Conservation (phyloP, 2,329 filamentous ascomycete genomes). For the Aspergillus puulaauensis region DNA sequence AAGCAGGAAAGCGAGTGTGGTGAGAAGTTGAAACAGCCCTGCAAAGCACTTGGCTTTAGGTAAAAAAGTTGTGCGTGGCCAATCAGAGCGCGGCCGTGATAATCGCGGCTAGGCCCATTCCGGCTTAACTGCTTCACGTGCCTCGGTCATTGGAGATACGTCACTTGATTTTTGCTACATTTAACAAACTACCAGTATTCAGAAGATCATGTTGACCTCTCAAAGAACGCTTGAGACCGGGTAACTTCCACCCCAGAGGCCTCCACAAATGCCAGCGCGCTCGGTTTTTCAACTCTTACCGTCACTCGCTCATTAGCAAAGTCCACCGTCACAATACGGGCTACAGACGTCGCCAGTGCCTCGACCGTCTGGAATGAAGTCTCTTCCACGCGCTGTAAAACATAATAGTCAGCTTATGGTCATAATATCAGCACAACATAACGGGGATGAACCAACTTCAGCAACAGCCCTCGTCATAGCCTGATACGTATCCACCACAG, state of each 20-base stretch:
- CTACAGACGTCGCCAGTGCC: constrained; percentile 50
- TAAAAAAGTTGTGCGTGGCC: constrained; percentile 2
- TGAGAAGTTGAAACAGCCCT: constrained; percentile 1
- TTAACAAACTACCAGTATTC: background rate
- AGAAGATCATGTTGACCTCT: constrained; percentile 10
- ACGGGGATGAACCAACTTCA: constrained; percentile 29
- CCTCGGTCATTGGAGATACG: constrained; percentile 16
- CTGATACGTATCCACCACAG: constrained; percentile 39
- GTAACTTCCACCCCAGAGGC: constrained; percentile 51
- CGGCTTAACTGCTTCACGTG: constrained; percentile 19
- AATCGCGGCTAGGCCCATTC: constrained; percentile 15
- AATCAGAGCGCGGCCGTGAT: constrained; percentile 20
- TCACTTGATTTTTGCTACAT: background rate
- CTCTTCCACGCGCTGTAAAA: constrained; percentile 43
- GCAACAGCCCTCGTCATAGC: constrained; percentile 39
- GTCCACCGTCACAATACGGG: constrained; percentile 46
- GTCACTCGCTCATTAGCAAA: constrained; percentile 48
- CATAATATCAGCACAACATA: background rate
- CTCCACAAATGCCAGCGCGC: constrained; percentile 50
- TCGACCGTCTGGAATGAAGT: constrained; percentile 53
- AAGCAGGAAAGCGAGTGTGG: constrained; percentile 6
- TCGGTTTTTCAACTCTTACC: constrained; percentile 51
- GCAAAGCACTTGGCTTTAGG: constrained; percentile 1
- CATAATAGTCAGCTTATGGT: constrained; percentile 11
- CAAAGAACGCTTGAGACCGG: constrained; percentile 46